These are phyloP conservation scores for Crucibulum laeve DNA, from an alignment of 768 basidiomycete genomes.

Conservation along the genomic window DNA sequence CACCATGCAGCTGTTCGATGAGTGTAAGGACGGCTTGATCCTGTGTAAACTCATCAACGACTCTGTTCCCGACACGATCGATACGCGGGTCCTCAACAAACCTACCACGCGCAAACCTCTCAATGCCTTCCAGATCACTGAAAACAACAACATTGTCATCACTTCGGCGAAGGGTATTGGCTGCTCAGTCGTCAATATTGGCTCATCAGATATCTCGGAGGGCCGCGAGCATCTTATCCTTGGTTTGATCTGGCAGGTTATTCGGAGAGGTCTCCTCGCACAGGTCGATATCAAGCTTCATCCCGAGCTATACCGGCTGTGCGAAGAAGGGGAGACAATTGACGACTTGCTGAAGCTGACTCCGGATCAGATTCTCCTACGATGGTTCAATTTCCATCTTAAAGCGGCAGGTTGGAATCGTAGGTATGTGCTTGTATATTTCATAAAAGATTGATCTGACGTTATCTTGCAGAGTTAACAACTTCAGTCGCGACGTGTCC, in stretches of 20 bases:
- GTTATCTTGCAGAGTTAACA: constrained; percentile 69
- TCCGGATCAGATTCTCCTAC: constrained; percentile 93
- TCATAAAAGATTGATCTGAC: constrained; percentile 4
- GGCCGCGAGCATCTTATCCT: constrained; percentile 96
- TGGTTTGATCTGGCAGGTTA: constrained; percentile 98
- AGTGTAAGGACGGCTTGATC: constrained; percentile 91
- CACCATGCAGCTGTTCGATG: constrained; percentile 98
- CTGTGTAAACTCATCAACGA: constrained; percentile 99
- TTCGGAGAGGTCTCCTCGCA: constrained; percentile 85
- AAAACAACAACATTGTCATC: constrained; percentile 99
- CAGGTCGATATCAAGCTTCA: constrained; percentile 99
- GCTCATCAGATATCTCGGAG: constrained; percentile 86
- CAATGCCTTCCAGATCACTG: constrained; percentile 98
- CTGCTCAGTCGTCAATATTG: constrained; percentile 98
- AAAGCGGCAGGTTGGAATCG: constrained; percentile 92
- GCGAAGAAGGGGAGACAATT: constrained; percentile 96
- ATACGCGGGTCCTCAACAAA: constrained; percentile 96
- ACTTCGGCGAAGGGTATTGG: constrained; percentile 97
- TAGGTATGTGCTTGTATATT: constrained; percentile 39
- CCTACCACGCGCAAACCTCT: constrained; percentile 74
- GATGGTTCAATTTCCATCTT: constrained; percentile 99
- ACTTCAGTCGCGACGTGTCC: constrained; percentile 95
- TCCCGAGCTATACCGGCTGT: constrained; percentile 92
- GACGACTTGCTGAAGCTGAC: constrained; percentile 92
- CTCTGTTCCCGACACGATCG: constrained; percentile 98